Evolutionary conservation across 1,284 basidiomycete species (phyloP).

Genomic region (Pyrrhoderma lamaoense): DNA sequence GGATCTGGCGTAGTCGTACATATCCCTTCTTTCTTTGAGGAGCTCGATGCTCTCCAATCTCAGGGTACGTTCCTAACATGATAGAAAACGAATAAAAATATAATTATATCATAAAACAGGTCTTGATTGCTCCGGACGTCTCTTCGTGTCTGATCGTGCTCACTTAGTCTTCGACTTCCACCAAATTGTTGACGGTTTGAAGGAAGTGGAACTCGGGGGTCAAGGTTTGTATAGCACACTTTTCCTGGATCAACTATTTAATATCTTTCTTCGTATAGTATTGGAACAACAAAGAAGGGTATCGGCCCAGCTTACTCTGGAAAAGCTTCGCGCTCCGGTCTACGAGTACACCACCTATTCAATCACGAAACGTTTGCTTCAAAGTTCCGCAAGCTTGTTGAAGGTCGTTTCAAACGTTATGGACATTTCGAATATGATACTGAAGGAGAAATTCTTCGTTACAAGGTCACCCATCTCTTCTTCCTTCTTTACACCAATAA

Average conservation of each 20-base stretch:
- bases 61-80: constrained; percentile 56
- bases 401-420: constrained; percentile 97
- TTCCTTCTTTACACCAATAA: constrained; percentile 1
- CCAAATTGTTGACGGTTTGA: constrained; percentile 97
- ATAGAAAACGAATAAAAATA: neutral
- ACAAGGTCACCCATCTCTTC: constrained; percentile 48
- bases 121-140: constrained; percentile 77
- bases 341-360: constrained; percentile 95
- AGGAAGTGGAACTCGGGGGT: constrained; percentile 95
- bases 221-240: constrained; percentile 46
- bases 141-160: constrained; percentile 93
- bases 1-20: constrained; percentile 95
- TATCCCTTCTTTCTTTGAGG: constrained; percentile 90
- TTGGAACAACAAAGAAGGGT: constrained; percentile 96
- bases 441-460: constrained; percentile 90
- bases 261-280: constrained; percentile 39
- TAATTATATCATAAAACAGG: constrained; percentile 39
- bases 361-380: constrained; percentile 79
- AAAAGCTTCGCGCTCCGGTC: constrained; percentile 93
- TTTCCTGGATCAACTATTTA: neutral
- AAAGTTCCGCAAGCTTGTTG: constrained; percentile 95
- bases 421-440: constrained; percentile 99
- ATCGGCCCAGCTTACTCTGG: constrained; percentile 98
- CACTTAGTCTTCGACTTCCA: constrained; percentile 99
- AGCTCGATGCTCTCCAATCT: constrained; percentile 80